phyloP scores from a whole-genome alignment of 2,329 filamentous ascomycete genomes.

The Salinomyces thailandicus region DNA sequence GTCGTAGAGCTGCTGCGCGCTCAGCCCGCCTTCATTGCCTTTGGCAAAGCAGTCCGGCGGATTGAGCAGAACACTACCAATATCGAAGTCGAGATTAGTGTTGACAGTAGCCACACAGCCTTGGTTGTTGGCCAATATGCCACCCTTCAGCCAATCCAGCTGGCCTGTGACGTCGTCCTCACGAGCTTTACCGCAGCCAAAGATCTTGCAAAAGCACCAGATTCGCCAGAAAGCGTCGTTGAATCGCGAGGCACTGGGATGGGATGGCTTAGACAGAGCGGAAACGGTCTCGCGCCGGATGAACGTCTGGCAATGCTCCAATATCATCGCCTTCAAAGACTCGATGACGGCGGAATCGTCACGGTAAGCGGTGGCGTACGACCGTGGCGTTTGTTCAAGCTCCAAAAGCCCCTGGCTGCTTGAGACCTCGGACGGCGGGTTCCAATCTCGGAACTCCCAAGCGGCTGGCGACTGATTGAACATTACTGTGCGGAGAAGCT shows the following conservation, averaged over 20 bases:
- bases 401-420: slow-evolving; percentile 24
- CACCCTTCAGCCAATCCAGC: slow-evolving; percentile 53
- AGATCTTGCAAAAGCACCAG: slow-evolving; percentile 56
- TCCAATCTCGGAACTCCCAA: slow-evolving; percentile 51
- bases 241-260: slow-evolving; percentile 38
- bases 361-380: slow-evolving; percentile 43
- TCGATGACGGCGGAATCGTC: slow-evolving; percentile 45
- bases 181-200: slow-evolving; percentile 47
- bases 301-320: slow-evolving; percentile 46
- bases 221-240: slow-evolving; percentile 55
- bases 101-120: slow-evolving; percentile 37
- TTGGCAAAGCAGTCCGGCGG: slow-evolving; percentile 48
- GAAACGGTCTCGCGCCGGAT: slow-evolving; percentile 46
- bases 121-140: slow-evolving; percentile 40
- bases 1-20: slow-evolving; percentile 48
- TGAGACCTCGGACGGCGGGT: slow-evolving; percentile 36
- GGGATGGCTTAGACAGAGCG: slow-evolving; percentile 40
- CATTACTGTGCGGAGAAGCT: slow-evolving; percentile 41
- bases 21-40: slow-evolving; percentile 46
- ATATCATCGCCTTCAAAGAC: slow-evolving; percentile 46
- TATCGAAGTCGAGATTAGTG: slow-evolving; percentile 37
- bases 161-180: slow-evolving; percentile 51
- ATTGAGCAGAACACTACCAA: slow-evolving; percentile 45
- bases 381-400: slow-evolving; percentile 43
- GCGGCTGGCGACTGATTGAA: slow-evolving; percentile 46